Evolutionary conservation across 371 early-diverging fungal species (phyloP).

Genomic region (Conidiobolus incongruus): DNA sequence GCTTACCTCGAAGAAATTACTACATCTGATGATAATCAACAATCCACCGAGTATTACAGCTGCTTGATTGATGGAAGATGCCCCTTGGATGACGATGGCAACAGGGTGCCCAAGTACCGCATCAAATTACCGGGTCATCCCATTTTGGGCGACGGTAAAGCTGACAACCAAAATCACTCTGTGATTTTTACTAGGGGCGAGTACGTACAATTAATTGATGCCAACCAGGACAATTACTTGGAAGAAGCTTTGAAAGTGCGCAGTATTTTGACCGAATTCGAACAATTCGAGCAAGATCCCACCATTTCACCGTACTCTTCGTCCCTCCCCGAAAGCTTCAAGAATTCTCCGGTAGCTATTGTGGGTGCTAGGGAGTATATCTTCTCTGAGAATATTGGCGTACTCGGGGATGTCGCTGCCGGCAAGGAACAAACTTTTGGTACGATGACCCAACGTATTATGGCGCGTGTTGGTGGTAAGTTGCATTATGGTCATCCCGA

Average conservation of each 20-base stretch:
- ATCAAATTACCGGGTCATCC: conserved; percentile 71
- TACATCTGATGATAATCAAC: conserved; percentile 15
- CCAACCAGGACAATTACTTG: conserved; percentile 82
- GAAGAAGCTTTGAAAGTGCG: conserved; percentile 77
- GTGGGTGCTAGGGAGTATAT: conserved; percentile 81
- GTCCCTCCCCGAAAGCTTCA: conserved; percentile 7
- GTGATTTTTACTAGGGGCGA: conserved; percentile 73
- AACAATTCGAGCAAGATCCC: conserved; percentile 34
- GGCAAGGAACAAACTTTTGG: conserved; percentile 82
- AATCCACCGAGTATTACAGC: conserved; percentile 33
- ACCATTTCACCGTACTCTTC: conserved; percentile 6
- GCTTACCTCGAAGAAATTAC: conserved; percentile 63
- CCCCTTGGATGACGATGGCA: conserved; percentile 31
- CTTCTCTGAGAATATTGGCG: conserved; percentile 72
- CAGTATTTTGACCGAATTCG: conserved; percentile 69
- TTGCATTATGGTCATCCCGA: conserved; percentile 85
- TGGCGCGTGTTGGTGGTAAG: conserved; percentile 63
- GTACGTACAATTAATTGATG: conserved; percentile 64
- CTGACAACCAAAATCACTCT: conserved; percentile 76
- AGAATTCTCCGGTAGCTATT: conserved; percentile 73
- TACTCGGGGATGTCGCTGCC: conserved; percentile 75
- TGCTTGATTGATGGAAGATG: conserved; percentile 54
- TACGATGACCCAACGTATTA: conserved; percentile 66
- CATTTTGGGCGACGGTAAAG: conserved; percentile 76
- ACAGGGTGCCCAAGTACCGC: conserved; percentile 44